Evolutionary conservation across 768 basidiomycete species (phyloP), one percentile per base, ranked within the genome.

Genomic region (Strobilomyces echinocephalus): DNA sequence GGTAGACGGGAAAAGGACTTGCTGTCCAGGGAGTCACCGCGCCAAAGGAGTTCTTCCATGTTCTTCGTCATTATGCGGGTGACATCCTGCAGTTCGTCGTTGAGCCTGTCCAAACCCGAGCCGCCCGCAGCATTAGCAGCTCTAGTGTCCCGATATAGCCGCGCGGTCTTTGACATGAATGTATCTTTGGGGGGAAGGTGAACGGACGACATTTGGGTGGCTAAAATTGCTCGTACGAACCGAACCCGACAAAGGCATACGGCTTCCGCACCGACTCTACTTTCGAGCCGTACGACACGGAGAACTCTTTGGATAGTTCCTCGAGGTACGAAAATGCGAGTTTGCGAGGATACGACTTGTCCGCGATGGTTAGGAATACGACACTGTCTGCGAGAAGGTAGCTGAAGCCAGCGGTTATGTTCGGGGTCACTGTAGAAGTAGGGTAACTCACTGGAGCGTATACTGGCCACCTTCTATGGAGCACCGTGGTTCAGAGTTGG

Each of bases 41-140:
- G 79, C 97, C 95, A 98, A 46, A 99, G 73, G 48, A 99, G 75
- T 71, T 99, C 97, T 72, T 99, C 97, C 95, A 99, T 99, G 66
- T 99, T 98, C 77, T 99, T 98, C 9, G 97, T 98, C 97, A 99
- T 98, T 72, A 99, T 98, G 59, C 92, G 79, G 46, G 97, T 97
- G 55, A 99, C 97, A 65, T 99, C 97, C 67, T 97, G 93, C 35
- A 99, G 76, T 60, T 99, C 95, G 63, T 93, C 94, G 64, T 98
- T 98, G 43, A 99, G 76, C 71, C 79, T 87, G 69, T 94, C 92
- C 51, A 99, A 70, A 50, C 81, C 80, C 12, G 84, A 86, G 52
- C 76, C 63, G 18, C 74, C 79, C 20, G 85, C 78, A 20, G 87
- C 85, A 54, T 71, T 83, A 20, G 88, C 88, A 45, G 91, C 91